Evolutionary conservation across 2,329 filamentous ascomycete genomes (phyloP).

Genomic region (Penicillium corylophilum): DNA sequence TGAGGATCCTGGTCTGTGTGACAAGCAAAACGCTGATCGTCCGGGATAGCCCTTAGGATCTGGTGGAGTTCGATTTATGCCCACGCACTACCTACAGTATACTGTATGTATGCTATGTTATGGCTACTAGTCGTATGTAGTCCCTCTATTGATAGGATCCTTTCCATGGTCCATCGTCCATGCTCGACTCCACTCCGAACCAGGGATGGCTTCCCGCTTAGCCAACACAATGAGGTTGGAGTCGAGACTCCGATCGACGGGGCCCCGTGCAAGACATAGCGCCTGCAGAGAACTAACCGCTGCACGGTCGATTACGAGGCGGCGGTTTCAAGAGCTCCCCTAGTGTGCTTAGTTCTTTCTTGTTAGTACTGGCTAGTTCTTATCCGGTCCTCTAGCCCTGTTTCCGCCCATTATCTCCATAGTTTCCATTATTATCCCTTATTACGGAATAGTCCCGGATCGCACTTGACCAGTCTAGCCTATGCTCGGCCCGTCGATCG

Average conservation of each 20-base stretch:
- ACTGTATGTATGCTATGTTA: too few species aligned
- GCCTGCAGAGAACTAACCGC: conserved; percentile 10
- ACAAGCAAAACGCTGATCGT: conserved; percentile 23
- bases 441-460: too few species aligned
- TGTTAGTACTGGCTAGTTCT: neutral
- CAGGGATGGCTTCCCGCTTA: conserved; percentile 3
- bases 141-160: too few species aligned
- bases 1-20: conserved; percentile 28
- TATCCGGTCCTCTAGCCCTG: too few species aligned
- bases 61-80: conserved; percentile 11
- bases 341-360: neutral
- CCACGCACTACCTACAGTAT: conserved; percentile 21
- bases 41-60: conserved; percentile 20
- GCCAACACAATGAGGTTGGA: conserved; percentile 9
- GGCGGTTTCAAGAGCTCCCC: conserved; percentile 1
- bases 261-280: conserved; percentile 12
- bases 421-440: too few species aligned
- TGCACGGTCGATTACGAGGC: conserved; percentile 13
- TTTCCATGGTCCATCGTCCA: too few species aligned
- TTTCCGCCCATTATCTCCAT: too few species aligned
- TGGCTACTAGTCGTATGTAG: too few species aligned
- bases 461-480: neutral
- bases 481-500: conserved; percentile 4
- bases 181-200: conserved; percentile 5
- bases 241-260: conserved; percentile 8